A percentile compares a stretch with the other conserved stretches of the same genome.
phyloP scores from a whole-genome alignment of 2,329 filamentous ascomycete genomes.

The Fusarium anguioides region DNA sequence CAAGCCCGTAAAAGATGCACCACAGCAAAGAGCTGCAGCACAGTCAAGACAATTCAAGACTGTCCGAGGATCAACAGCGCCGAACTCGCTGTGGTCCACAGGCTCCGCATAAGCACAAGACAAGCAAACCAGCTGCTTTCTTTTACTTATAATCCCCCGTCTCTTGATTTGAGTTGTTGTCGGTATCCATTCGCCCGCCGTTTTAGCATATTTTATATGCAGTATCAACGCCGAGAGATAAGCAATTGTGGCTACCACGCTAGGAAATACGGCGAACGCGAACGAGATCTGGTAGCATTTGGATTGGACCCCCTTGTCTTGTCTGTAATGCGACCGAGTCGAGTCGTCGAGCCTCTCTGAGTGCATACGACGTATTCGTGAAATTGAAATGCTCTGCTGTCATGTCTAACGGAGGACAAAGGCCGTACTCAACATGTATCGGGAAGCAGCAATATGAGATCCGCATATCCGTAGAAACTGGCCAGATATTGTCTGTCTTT shows the following conservation, averaged over 20 bases:
- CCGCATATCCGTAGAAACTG: constrained; percentile 16
- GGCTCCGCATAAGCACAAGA: constrained; percentile 33
- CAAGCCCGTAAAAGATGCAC: constrained; percentile 25
- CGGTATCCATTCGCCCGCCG: constrained; percentile 31
- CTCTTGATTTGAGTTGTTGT: constrained; percentile 40
- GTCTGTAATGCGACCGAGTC: constrained; percentile 27
- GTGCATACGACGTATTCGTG: constrained; percentile 5
- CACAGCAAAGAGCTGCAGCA: neutral
- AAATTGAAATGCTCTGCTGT: neutral
- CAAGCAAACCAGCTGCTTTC: constrained; percentile 30
- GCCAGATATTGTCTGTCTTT: constrained; percentile 15
- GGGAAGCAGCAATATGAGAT: constrained; percentile 17
- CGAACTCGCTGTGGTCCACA: constrained; percentile 43
- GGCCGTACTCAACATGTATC: constrained; percentile 14
- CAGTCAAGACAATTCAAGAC: neutral
- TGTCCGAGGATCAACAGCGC: constrained; percentile 29
- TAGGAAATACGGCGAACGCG: constrained; percentile 34
- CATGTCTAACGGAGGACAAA: constrained; percentile 29
- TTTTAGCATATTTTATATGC: constrained; percentile 20
- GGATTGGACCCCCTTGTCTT: neutral
- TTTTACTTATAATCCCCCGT: constrained; percentile 48
- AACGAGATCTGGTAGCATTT: constrained; percentile 23
- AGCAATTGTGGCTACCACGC: constrained; percentile 36
- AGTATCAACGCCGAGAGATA: constrained; percentile 38
- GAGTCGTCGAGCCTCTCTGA: neutral